These are phyloP conservation scores for Corchorus capsularis DNA, from an alignment of 345 rosid genomes.

Conservation along the genomic window DNA sequence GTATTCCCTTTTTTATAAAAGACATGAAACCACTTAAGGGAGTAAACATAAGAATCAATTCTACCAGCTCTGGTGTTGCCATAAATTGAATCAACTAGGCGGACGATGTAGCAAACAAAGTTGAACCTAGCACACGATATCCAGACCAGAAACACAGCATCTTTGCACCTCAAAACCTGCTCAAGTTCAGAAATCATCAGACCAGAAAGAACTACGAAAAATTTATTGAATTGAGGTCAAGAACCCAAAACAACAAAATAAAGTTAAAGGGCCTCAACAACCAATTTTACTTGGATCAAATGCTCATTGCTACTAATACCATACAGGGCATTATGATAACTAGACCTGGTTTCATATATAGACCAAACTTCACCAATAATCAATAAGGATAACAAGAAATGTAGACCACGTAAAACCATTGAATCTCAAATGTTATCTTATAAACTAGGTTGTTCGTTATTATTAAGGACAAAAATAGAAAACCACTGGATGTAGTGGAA, in stretches of 20 bases:
- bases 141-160: not conserved
- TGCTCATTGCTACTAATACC: not conserved
- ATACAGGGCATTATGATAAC: not conserved
- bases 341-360: no score
- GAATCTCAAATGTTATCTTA: not conserved
- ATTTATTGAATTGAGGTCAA: not conserved
- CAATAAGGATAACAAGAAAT: not conserved
- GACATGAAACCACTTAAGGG: not conserved
- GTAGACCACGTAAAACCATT: not conserved
- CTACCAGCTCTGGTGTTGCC: not conserved
- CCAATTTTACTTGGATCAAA: not conserved
- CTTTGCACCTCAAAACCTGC: not conserved
- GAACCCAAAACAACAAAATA: not conserved
- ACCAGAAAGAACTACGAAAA: not conserved
- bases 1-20: not conserved
- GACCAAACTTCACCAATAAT: not conserved
- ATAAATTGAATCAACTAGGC: not conserved
- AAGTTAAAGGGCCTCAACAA: not conserved
- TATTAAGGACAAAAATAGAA: not conserved
- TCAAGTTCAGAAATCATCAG: not conserved
- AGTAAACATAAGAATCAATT: not conserved
- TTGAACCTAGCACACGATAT: not conserved
- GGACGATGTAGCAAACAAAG: not conserved
- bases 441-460: not conserved
- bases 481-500: not conserved